phyloP scores from a whole-genome alignment of 371 early-diverging fungal species.

The Syncephalastrum sp. region DNA sequence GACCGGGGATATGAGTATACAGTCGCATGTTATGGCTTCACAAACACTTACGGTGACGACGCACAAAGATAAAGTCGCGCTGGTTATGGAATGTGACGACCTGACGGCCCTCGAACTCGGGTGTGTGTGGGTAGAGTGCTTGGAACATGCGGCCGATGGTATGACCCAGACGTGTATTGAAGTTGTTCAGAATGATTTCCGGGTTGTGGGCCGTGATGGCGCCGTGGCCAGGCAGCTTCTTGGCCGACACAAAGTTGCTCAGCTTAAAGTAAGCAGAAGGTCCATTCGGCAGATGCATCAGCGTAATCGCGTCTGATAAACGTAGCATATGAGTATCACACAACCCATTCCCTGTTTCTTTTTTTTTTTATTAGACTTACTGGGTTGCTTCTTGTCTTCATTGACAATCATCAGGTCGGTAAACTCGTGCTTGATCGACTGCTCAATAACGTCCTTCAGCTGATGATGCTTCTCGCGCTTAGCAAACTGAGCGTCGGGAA shows the following conservation, averaged over 20 bases:
- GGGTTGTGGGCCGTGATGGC: slow-evolving; percentile 85
- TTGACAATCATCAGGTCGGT: slow-evolving; percentile 92
- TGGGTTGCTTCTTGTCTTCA: slow-evolving; percentile 89
- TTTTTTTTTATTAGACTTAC: slow-evolving; percentile 45
- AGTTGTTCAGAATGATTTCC: slow-evolving; percentile 98
- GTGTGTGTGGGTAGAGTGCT: slow-evolving; percentile 94
- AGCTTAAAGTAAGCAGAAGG: slow-evolving; percentile 97
- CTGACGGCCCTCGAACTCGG: slow-evolving; percentile 95
- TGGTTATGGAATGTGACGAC: slow-evolving; percentile 98
- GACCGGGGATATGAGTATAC: neutral
- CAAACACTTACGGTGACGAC: slow-evolving; percentile 78
- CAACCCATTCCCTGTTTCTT: neutral
- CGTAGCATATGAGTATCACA: slow-evolving; percentile 2
- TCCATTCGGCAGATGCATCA: slow-evolving; percentile 96
- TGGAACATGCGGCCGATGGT: slow-evolving; percentile 97
- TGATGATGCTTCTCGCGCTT: slow-evolving; percentile 87
- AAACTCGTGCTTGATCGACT: slow-evolving; percentile 84
- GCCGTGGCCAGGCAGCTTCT: slow-evolving; percentile 85
- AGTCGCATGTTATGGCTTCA: no score
- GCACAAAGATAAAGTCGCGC: slow-evolving; percentile 98
- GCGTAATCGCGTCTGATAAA: slow-evolving; percentile 77
- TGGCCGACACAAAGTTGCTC: slow-evolving; percentile 73
- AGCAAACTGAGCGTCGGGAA: slow-evolving; percentile 90
- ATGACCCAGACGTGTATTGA: slow-evolving; percentile 96
- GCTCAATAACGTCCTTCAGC: slow-evolving; percentile 88